phyloP scores from a whole-genome alignment of 495 filamentous ascomycete genomes.

The Echria macrotheca region DNA sequence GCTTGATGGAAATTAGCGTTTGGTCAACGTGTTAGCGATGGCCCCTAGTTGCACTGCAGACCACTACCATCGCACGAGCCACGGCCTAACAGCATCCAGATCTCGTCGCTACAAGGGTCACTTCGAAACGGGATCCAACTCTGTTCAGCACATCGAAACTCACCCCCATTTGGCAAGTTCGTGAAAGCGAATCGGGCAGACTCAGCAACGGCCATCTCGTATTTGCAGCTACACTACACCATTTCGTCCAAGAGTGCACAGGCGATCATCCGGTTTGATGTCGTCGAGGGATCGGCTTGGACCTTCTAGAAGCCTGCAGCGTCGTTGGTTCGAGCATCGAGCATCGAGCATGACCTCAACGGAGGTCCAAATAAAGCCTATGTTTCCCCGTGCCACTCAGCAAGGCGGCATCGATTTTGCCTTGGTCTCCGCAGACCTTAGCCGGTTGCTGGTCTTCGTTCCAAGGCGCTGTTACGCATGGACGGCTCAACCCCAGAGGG shows the following conservation, averaged over 20 bases:
- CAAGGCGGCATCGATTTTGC: slow-evolving; percentile 2
- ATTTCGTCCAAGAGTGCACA: no score
- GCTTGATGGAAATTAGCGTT: no score
- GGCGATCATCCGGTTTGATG: no score
- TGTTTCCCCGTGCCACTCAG: not conserved
- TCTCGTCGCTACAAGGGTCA: no score
- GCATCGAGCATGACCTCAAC: not conserved
- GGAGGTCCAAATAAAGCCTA: not conserved
- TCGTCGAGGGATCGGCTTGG: not conserved
- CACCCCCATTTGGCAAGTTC: not conserved
- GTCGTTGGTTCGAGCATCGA: not conserved
- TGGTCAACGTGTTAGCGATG: no score
- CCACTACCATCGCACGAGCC: not conserved
- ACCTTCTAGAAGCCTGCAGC: not conserved
- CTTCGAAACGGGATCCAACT: no score
- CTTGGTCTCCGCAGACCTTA: slow-evolving; percentile 2
- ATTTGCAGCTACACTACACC: no score
- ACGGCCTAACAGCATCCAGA: not conserved
- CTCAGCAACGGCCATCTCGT: no score
- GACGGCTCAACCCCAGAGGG: not conserved
- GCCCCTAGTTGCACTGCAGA: not conserved
- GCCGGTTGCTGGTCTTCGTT: slow-evolving; percentile 2
- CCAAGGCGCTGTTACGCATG: slow-evolving; percentile 7
- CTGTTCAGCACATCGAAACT: not conserved
- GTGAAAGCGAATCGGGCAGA: no score